These are phyloP conservation scores for Elsinoe ampelina DNA, from an alignment of 2,329 filamentous ascomycete genomes.

Conservation along the genomic window DNA sequence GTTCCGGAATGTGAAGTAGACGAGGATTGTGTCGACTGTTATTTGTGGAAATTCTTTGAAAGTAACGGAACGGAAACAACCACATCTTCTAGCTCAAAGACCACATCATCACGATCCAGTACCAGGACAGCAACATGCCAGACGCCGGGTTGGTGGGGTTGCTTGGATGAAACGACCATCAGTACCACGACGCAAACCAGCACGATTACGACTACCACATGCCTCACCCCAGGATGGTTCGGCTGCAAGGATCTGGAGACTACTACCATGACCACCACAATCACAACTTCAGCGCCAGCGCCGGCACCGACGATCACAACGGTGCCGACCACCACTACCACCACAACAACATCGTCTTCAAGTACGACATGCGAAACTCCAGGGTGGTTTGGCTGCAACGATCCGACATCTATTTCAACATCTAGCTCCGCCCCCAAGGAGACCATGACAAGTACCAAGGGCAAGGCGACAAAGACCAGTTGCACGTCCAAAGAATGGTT, in stretches of 20 bases:
- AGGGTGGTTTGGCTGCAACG: constrained; percentile 60
- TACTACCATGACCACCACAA: constrained; percentile 26
- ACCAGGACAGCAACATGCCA: constrained; percentile 59
- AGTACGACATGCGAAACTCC: constrained; percentile 48
- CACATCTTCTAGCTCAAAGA: constrained; percentile 40
- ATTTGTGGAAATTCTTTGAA: constrained; percentile 82
- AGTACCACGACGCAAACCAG: constrained; percentile 34
- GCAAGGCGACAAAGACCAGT: constrained; percentile 16
- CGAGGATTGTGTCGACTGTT: constrained; percentile 71
- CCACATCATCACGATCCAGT: constrained; percentile 44
- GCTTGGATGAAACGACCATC: constrained; percentile 40
- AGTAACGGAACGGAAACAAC: constrained; percentile 74
- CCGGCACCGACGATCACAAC: constrained; percentile 19
- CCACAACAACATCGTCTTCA: constrained; percentile 1
- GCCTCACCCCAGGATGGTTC: constrained; percentile 57
- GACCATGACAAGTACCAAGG: constrained; percentile 3
- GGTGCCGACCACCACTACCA: constrained; percentile 11
- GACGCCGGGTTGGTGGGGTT: constrained; percentile 55
- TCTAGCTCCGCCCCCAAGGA: background rate
- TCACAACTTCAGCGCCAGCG: constrained; percentile 20
- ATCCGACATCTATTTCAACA: constrained; percentile 33
- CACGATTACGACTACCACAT: constrained; percentile 44
- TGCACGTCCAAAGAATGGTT: constrained; percentile 23
- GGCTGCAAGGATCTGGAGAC: constrained; percentile 51
- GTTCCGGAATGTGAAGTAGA: constrained; percentile 67